Percentiles rank a stretch among this genome's conserved stretches.
Evolutionary conservation across 495 filamentous ascomycete species (phyloP).

Genomic region (Xylaria bambusicola): DNA sequence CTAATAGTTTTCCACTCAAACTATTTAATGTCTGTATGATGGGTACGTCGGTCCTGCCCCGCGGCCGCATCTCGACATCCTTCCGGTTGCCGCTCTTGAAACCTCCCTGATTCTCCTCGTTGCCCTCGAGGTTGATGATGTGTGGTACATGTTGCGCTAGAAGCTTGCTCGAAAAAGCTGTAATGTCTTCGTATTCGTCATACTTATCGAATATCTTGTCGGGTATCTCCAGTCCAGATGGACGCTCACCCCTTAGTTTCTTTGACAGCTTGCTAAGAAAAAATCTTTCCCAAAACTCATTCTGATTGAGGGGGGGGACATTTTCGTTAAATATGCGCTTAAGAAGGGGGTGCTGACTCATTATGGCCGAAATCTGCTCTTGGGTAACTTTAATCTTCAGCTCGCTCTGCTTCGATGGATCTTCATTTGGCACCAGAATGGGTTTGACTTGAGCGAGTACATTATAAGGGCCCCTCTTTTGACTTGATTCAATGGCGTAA

Average conservation of each 20-base stretch:
- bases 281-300: constrained; percentile 88
- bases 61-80: constrained; percentile 83
- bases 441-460: constrained; percentile 89
- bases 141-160: constrained; percentile 70
- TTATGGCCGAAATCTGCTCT: constrained; percentile 91
- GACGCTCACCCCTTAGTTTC: constrained; percentile 84
- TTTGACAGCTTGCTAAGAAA: constrained; percentile 88
- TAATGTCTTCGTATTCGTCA: constrained; percentile 66
- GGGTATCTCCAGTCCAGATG: constrained; percentile 69
- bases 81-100: constrained; percentile 75
- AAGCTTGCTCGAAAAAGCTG: constrained; percentile 49
- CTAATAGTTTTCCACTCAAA: constrained; percentile 87
- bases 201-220: constrained; percentile 85
- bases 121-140: constrained; percentile 88
- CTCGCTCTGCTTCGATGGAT: constrained; percentile 49
- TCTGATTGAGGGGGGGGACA: constrained; percentile 78
- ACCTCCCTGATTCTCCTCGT: constrained; percentile 80
- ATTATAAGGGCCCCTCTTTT: constrained; percentile 86
- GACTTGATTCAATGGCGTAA: constrained; percentile 84
- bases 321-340: constrained; percentile 90
- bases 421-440: constrained; percentile 61
- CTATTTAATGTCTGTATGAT: constrained; percentile 85
- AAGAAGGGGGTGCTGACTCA: constrained; percentile 88
- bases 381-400: constrained; percentile 81
- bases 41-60: constrained; percentile 41